A percentile compares a stretch with the other conserved stretches of the same genome.
Evolutionary conservation across 495 filamentous ascomycete species (phyloP).

Genomic region (Cairneyella variabilis): DNA sequence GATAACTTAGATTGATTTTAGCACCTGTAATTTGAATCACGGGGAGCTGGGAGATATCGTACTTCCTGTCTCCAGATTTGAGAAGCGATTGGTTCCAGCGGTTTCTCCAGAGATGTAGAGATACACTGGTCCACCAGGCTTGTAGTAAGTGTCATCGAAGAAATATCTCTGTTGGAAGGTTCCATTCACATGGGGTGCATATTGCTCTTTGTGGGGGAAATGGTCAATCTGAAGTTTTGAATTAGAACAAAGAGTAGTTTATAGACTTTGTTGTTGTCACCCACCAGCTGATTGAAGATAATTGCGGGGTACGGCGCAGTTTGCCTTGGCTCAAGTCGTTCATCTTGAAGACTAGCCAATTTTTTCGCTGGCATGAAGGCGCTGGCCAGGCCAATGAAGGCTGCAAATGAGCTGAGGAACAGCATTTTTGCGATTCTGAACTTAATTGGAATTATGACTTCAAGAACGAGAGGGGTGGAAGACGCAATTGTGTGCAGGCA

Average conservation of each 20-base stretch:
- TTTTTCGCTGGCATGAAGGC: neutral
- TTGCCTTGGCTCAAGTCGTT: neutral
- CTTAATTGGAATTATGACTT: too few species aligned
- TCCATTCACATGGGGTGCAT: conserved; percentile 32
- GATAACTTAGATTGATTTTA: conserved; percentile 32
- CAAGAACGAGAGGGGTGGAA: too few species aligned
- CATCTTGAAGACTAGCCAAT: neutral
- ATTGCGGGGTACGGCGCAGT: neutral
- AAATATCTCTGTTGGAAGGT: conserved; percentile 45
- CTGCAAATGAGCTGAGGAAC: neutral
- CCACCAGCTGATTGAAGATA: neutral
- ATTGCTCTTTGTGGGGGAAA: conserved; percentile 34
- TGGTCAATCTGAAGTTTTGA: conserved; percentile 35
- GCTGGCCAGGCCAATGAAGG: neutral
- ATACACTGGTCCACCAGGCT: conserved; percentile 42
- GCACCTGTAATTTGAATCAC: neutral
- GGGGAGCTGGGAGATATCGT: neutral
- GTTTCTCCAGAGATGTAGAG: conserved; percentile 45
- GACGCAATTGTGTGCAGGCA: too few species aligned
- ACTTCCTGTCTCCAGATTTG: conserved; percentile 19
- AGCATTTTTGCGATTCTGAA: too few species aligned
- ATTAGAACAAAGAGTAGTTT: neutral
- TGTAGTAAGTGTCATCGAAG: conserved; percentile 42
- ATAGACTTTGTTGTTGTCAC: too few species aligned
- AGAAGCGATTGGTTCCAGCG: conserved; percentile 11